Base-by-base conservation (phyloP, 139 green algal species). In the Asterochloris sp. region DNA sequence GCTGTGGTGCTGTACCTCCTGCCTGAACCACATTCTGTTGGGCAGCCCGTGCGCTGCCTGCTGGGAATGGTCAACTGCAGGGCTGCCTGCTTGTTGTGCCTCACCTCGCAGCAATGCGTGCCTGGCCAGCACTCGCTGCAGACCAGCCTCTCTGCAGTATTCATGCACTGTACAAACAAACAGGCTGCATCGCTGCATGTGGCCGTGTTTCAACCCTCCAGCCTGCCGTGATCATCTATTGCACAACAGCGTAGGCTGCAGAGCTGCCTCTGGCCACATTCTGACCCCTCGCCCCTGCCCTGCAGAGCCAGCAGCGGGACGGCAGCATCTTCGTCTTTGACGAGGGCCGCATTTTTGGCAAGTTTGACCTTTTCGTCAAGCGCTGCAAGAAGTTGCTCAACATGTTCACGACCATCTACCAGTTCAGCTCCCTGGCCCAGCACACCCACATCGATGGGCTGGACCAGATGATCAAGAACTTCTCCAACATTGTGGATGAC, bases 361-460 rank as follows among this genome's bases (percentile, higher is more conserved):
- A 93, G 85, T 96, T 96, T 82, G 91, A 97, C 85, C 92, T 97
- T 27, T 98, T 98, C 87, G 91, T 87, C 80, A 96, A 96, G 89
- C 92, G 95, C 62, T 89, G 96, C 78, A 82, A 88, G 81, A 98
- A 98, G 91, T 91, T 98, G 29, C 89, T 92, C 16, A 88, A 90
- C 82, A 93, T 98, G 91, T 97, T 98, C 85, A 94, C 89, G 62
- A 97, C 95, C 71, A 93, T 97, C 73, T 83, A 97, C 82, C 94
- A 98, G 90, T 98, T 98, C 84, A 90, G 84, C 15, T 89, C 79
- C 19, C 88, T 98, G 73, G 90, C 92, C 85, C 82, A 85, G 68
- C 95, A 98, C 88, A 97, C 92, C 12, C 94, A 98, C 89, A 96
- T 98, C n/a, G 94, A 96, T 80, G 93, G 94, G 8, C 68, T 96